Conservation (phyloP, 306 rosid genomes). For the Styphnolobium japonicum region DNA sequence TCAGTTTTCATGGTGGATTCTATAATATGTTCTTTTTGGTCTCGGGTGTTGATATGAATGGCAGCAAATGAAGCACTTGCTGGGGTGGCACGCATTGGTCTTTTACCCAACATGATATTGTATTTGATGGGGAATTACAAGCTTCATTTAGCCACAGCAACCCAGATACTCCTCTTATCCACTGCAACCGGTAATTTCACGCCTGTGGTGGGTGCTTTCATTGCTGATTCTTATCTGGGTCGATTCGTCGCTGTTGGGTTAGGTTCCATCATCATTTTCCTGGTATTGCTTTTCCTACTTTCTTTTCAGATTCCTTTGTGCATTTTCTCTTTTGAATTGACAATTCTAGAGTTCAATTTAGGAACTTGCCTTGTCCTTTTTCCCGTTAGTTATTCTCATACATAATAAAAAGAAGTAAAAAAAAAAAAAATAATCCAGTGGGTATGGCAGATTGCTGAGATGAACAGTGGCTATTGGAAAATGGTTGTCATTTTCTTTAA, state of each 20-base stretch:
- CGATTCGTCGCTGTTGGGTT: slow-evolving; percentile 51
- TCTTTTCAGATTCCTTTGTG: neutral
- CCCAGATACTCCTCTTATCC: slow-evolving; percentile 41
- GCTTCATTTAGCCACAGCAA: slow-evolving; percentile 47
- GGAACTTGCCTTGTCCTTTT: neutral
- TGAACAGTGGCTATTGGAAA: neutral
- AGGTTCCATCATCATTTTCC: slow-evolving; percentile 47
- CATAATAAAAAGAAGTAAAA: neutral
- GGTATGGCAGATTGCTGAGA: neutral
- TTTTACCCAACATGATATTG: slow-evolving; percentile 56
- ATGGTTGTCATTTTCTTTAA: neutral
- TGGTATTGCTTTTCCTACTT: slow-evolving; percentile 28
- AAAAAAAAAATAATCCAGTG: neutral
- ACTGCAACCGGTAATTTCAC: slow-evolving; percentile 48
- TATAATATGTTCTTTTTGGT: neutral
- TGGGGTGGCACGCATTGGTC: slow-evolving; percentile 53
- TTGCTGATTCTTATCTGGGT: slow-evolving; percentile 72
- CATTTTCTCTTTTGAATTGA: neutral
- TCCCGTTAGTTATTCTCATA: neutral
- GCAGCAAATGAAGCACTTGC: slow-evolving; percentile 72
- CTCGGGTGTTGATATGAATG: neutral
- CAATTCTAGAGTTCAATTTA: neutral
- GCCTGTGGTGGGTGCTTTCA: slow-evolving; percentile 59
- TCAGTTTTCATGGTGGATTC: neutral
- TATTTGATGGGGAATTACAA: slow-evolving; percentile 53